Evolutionary conservation across 257 asterid species (phyloP).

Genomic region (Buddleja alternifolia): DNA sequence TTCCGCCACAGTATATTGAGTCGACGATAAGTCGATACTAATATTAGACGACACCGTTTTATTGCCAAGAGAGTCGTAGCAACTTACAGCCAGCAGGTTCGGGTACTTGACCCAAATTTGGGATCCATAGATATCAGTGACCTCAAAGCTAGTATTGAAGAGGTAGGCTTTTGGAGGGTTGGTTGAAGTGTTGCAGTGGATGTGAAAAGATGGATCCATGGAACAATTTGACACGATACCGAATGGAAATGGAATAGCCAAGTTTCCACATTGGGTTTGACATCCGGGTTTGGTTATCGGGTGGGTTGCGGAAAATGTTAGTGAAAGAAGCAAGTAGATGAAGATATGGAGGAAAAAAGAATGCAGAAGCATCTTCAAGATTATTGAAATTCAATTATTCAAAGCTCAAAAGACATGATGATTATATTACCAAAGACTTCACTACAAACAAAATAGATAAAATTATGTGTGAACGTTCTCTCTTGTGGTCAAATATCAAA

Average conservation of each 20-base stretch:
- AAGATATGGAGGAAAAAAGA: background rate
- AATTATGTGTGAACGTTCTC: too few species aligned
- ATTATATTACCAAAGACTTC: too few species aligned
- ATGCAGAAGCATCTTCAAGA: too few species aligned
- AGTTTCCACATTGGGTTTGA: background rate
- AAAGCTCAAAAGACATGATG: too few species aligned
- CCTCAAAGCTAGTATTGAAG: background rate
- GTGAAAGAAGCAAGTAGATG: background rate
- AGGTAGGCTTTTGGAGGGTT: constrained; percentile 20
- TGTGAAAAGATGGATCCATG: background rate
- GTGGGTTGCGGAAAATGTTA: background rate
- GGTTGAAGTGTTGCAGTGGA: background rate
- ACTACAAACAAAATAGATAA: too few species aligned
- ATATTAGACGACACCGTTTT: background rate
- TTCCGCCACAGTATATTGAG: constrained; percentile 22
- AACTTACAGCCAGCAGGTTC: background rate
- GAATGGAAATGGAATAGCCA: background rate
- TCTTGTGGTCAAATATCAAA: too few species aligned
- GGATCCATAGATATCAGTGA: background rate
- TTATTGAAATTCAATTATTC: too few species aligned
- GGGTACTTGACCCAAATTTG: constrained; percentile 2
- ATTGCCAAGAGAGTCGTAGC: background rate
- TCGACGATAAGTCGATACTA: background rate
- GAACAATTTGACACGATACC: background rate
- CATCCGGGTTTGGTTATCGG: constrained; percentile 21